These are phyloP conservation scores for Nitzschia palea DNA, from an alignment of 108 stramenopile species.

Conservation along the genomic window DNA sequence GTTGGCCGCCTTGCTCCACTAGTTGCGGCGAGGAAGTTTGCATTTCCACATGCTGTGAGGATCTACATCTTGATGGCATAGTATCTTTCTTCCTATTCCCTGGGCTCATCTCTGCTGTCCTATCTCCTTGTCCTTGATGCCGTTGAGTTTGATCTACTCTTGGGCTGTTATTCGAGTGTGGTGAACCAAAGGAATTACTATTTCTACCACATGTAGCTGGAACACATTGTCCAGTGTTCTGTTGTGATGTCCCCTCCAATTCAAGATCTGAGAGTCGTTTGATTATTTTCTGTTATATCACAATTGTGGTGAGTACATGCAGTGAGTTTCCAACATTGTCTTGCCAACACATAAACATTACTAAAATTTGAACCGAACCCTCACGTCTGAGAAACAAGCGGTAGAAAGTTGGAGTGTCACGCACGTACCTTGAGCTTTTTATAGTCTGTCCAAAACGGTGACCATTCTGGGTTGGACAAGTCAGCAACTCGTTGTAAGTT, in stretches of 20 bases:
- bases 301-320: no score
- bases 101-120: conserved; percentile 1
- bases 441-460: conserved; percentile 76
- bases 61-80: not conserved
- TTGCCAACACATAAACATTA: no score
- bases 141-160: not conserved
- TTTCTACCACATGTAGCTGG: not conserved
- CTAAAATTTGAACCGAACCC: no score
- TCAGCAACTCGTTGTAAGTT: conserved; percentile 71
- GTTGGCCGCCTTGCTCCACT: not conserved
- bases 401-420: no score
- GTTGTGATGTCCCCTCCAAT: conserved; percentile 24
- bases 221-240: not conserved
- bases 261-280: conserved; percentile 67
- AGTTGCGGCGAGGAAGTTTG: no score
- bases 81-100: no score
- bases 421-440: conserved; percentile 64
- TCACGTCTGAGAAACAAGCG: no score
- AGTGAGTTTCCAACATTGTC: no score
- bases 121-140: conserved; percentile 5
- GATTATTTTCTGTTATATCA: conserved; percentile 61
- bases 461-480: conserved; percentile 76
- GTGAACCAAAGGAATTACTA: not conserved
- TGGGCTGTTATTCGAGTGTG: not conserved
- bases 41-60: not conserved